phyloP scores from a whole-genome alignment of 2,329 filamentous ascomycete species.

The Colletotrichum costaricense region DNA sequence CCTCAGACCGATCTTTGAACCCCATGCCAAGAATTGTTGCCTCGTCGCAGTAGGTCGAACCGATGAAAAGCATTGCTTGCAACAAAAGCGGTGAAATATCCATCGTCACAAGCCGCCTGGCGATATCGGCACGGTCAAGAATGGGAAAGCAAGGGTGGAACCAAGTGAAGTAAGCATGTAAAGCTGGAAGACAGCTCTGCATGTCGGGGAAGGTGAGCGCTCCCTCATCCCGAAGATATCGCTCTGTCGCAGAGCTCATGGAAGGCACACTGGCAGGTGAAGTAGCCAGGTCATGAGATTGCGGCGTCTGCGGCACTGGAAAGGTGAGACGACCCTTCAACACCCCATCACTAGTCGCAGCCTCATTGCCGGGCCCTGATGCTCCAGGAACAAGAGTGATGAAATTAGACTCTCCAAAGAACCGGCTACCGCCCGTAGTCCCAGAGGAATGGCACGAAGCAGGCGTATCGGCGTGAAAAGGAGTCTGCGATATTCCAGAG shows the following conservation, averaged over 20 bases:
- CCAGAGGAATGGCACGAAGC: conserved; percentile 12
- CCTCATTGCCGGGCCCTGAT: conserved; percentile 1
- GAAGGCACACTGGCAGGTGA: conserved; percentile 27
- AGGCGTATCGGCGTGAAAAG: conserved; percentile 28
- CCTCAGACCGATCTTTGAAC: conserved; percentile 59
- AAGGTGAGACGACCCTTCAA: conserved; percentile 36
- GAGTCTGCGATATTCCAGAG: conserved; percentile 1
- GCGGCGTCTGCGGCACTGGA: conserved; percentile 29
- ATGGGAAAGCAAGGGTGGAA: conserved; percentile 69
- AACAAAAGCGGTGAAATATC: conserved; percentile 61
- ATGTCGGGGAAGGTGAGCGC: conserved; percentile 37
- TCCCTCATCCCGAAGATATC: conserved; percentile 38
- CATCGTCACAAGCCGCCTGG: conserved; percentile 50
- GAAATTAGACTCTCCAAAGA: conserved; percentile 54
- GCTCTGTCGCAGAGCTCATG: conserved; percentile 36
- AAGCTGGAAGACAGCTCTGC: conserved; percentile 37
- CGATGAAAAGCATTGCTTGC: conserved; percentile 66
- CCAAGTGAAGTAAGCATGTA: conserved; percentile 65
- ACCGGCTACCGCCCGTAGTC: conserved; percentile 37
- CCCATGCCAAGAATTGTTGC: conserved; percentile 55
- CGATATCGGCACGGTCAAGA: conserved; percentile 58
- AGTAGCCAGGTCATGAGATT: conserved; percentile 18
- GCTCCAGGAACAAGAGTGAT: conserved; percentile 44
- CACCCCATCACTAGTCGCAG: neutral
- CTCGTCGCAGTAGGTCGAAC: conserved; percentile 63